Conservation (phyloP, 179 eudicot genomes). For the Silene vulgaris region DNA sequence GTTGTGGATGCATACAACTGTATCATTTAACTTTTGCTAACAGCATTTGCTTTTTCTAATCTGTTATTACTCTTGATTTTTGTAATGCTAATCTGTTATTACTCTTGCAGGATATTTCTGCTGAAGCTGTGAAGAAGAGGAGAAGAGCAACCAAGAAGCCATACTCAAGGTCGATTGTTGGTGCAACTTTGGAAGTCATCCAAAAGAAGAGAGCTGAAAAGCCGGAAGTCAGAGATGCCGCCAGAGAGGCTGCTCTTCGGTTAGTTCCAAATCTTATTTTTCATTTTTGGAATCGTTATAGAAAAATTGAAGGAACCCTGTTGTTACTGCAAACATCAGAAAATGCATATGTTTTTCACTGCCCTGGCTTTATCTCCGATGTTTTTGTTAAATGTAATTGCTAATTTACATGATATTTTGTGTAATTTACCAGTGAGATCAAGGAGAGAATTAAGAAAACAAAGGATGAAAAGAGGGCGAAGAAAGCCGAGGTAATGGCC, state of each 20-base stretch:
- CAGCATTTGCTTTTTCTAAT: too few relatives aligned
- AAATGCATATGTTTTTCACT: background rate
- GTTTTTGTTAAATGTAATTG: too few relatives aligned
- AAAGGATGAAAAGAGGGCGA: slow-evolving; percentile 59
- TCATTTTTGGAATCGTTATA: background rate
- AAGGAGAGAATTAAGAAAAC: slow-evolving; percentile 64
- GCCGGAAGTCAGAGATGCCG: slow-evolving; percentile 81
- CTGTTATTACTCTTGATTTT: too few relatives aligned
- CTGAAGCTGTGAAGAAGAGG: slow-evolving; percentile 76
- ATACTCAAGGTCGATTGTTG: slow-evolving; percentile 79
- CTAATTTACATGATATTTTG: background rate
- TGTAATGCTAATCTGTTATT: too few relatives aligned
- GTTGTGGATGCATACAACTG: too few relatives aligned
- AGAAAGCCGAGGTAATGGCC: slow-evolving; percentile 46
- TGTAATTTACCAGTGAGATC: slow-evolving; percentile 39
- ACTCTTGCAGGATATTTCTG: slow-evolving; percentile 49
- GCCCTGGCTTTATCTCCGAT: background rate
- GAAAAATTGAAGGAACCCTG: background rate
- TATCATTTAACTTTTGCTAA: too few relatives aligned
- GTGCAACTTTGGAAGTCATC: slow-evolving; percentile 75
- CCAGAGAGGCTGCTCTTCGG: slow-evolving; percentile 81
- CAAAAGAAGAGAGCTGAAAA: slow-evolving; percentile 73
- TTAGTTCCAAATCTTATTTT: slow-evolving; percentile 14
- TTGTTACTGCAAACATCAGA: background rate
- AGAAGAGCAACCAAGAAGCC: slow-evolving; percentile 78